Conservation (phyloP, 805 yeast species). For the Saccharomycopsis microspora region DNA sequence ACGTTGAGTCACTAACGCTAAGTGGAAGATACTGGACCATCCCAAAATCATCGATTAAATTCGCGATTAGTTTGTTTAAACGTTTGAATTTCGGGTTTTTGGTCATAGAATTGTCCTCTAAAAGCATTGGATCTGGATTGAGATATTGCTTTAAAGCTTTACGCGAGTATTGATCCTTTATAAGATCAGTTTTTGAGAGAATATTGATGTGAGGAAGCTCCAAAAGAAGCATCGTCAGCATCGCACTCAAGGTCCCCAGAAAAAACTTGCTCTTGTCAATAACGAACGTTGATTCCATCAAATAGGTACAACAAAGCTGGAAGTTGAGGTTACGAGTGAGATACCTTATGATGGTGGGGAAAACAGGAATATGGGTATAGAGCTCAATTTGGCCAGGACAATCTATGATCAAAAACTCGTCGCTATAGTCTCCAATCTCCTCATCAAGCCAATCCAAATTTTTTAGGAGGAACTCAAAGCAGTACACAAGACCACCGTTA, state of each 20-base stretch:
- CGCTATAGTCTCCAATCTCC: conserved; percentile 91
- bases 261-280: conserved; percentile 86
- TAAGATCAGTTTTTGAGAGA: conserved; percentile 75
- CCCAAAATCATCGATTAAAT: conserved; percentile 91
- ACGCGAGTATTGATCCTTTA: conserved; percentile 66
- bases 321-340: conserved; percentile 70
- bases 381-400: conserved; percentile 97
- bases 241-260: conserved; percentile 91
- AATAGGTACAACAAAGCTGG: conserved; percentile 83
- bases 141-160: conserved; percentile 73
- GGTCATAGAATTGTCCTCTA: conserved; percentile 37
- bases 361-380: conserved; percentile 86
- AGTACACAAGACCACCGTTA: conserved; percentile 80
- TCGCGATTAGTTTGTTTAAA: conserved; percentile 75
- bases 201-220: conserved; percentile 94
- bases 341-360: conserved; percentile 84
- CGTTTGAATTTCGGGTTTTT: conserved; percentile 49
- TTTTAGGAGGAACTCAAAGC: conserved; percentile 82
- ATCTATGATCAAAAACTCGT: conserved; percentile 87
- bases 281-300: conserved; percentile 89
- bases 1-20: conserved; percentile 64
- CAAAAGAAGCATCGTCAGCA: conserved; percentile 94
- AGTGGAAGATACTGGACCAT: conserved; percentile 96
- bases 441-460: conserved; percentile 97
- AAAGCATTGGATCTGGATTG: conserved; percentile 82